Evolutionary conservation across 2,329 filamentous ascomycete species (phyloP), one percentile per base, ranked within the genome.

Genomic region (Hymenotorrendiella dingleyae): DNA sequence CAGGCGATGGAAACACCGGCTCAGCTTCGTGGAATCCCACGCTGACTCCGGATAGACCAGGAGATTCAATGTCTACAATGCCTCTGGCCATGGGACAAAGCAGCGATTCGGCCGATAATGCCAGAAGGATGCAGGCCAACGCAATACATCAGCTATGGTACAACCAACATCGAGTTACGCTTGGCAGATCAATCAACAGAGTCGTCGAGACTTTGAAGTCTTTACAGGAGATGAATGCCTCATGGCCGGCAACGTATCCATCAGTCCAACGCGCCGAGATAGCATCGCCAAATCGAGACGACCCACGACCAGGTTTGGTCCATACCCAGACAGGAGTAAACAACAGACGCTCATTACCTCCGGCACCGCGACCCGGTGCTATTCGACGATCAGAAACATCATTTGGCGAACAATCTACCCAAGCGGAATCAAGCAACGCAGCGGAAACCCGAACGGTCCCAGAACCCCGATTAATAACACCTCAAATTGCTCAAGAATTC

Each of bases 191-290:
- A 11, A 96, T 98, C 60, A 86, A 82, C 58, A 80, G 82, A 54
- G 91, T 90, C 7, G 79, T 96, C 45, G 88, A 96, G 47, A 79
- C 88, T 2, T 68, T 98, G 52, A 83, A 84, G 62, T 80, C 79
- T 46, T 74, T 98, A 44, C 90, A 94, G 64, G 76, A 90, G 49
- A 93, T 87, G 75, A 98, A 98, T 59, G 70, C 83, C 11, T 78
- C 82, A 59, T 97, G 93, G 93, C 93, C 93, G 1, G 91, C 90
- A 23, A 86, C 94, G 62, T 98, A 98, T 62, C 93, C 93, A 40
- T 87, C 90, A 2, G 82, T 91, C 3, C 82, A 88, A 60, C 73
- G 80, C 50, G 62, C 77, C 24, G 73, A 77, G 40, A 21, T 34
- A 21, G 49, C 61, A 47, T 55, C 67, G 33, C 56, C 67, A 24